Evolutionary conservation across 768 basidiomycete genomes (phyloP).

Genomic region (Rhizopogon vulgaris): DNA sequence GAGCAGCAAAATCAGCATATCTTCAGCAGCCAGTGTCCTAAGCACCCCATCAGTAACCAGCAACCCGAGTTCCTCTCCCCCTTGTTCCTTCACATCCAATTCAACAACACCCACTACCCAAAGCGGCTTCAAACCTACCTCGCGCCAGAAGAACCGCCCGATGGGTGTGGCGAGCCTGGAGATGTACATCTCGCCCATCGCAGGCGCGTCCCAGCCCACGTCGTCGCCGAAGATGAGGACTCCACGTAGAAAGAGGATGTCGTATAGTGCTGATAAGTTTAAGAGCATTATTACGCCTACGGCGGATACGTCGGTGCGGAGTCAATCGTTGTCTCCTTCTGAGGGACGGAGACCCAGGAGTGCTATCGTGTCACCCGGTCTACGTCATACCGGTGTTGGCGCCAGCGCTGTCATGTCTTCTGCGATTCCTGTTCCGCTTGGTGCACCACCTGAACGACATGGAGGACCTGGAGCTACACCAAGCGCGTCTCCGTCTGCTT

Average conservation of each 20-base stretch:
- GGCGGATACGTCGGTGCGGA: neutral
- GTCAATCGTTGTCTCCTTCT: neutral
- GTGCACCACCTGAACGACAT: neutral
- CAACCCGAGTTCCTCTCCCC: neutral
- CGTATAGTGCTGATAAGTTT: neutral
- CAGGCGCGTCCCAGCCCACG: neutral
- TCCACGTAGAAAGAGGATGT: neutral
- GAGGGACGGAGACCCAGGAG: neutral
- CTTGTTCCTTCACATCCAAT: neutral
- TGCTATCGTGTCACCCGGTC: neutral
- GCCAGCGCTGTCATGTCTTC: neutral
- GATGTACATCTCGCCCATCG: neutral
- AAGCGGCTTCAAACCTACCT: neutral
- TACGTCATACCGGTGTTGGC: neutral
- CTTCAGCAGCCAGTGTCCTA: neutral
- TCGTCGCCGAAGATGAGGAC: neutral
- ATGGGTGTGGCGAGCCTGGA: neutral
- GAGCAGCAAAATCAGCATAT: neutral
- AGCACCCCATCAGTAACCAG: neutral
- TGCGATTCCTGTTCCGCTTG: neutral
- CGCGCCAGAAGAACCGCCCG: neutral
- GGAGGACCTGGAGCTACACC: neutral
- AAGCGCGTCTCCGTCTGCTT: neutral
- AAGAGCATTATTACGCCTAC: neutral
- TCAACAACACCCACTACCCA: neutral